phyloP scores from a whole-genome alignment of 2,329 filamentous ascomycete genomes.

The Sordariomycetes sp. region DNA sequence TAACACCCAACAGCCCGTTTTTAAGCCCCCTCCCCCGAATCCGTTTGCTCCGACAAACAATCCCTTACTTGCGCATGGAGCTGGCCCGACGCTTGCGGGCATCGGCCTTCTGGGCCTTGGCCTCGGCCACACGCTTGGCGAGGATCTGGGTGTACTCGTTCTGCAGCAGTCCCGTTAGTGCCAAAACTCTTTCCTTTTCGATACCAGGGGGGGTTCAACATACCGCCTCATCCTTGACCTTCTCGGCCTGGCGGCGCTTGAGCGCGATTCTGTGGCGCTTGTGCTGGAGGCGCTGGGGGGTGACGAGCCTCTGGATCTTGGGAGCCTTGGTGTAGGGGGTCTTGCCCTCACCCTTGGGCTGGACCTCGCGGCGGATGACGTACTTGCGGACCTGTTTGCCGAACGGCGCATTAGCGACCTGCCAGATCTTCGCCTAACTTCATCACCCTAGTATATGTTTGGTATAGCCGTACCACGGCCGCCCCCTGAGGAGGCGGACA shows the following conservation, averaged over 20 bases:
- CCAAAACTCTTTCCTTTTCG: not conserved
- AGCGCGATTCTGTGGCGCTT: slow-evolving; percentile 97
- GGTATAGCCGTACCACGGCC: slow-evolving; percentile 2
- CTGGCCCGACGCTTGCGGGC: slow-evolving; percentile 93
- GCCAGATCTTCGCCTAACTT: slow-evolving; percentile 1
- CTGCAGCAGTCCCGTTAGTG: slow-evolving; percentile 38
- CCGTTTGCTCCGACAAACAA: slow-evolving; percentile 13
- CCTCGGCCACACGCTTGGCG: slow-evolving; percentile 93
- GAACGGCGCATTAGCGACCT: slow-evolving; percentile 19
- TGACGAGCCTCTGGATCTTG: slow-evolving; percentile 99
- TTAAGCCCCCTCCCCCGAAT: not conserved
- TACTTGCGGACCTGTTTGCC: slow-evolving; percentile 82
- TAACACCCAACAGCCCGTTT: not conserved
- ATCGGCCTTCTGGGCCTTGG: slow-evolving; percentile 89
- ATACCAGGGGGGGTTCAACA: slow-evolving; percentile 25
- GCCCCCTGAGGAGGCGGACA: not conserved
- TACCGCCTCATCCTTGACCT: slow-evolving; percentile 98
- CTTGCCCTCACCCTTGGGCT: slow-evolving; percentile 96
- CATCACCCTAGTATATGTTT: not conserved
- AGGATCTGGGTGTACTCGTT: slow-evolving; percentile 95
- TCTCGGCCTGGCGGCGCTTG: slow-evolving; percentile 96
- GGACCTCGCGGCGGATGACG: slow-evolving; percentile 97
- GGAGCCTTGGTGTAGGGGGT: slow-evolving; percentile 99
- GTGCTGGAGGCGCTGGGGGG: slow-evolving; percentile 99
- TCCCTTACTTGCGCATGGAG: slow-evolving; percentile 79